A percentile compares a stretch with the other conserved stretches of the same genome.
These are phyloP conservation scores for Tanacetum coccineum DNA, from an alignment of 129 eudicot genomes.

Conservation along the genomic window DNA sequence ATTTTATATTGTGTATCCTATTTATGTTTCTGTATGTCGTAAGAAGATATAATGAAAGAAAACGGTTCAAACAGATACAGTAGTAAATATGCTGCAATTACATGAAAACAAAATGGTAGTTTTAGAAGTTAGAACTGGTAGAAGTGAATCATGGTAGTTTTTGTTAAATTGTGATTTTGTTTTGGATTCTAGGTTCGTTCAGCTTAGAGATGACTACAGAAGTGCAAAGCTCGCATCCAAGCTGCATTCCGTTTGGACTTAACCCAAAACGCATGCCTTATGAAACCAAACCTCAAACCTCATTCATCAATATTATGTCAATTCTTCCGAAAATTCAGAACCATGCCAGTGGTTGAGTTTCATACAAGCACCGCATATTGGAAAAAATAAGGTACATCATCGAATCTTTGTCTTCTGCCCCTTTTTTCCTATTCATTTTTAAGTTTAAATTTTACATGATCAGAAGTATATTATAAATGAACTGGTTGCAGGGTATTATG, in stretches of 20 bases:
- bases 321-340: too few relatives aligned
- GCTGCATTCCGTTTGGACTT: constrained; percentile 63
- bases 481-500: too few relatives aligned
- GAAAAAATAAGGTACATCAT: too few relatives aligned
- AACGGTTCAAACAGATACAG: neutral
- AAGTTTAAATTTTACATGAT: too few relatives aligned
- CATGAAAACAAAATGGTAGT: neutral
- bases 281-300: neutral
- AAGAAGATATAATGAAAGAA: constrained; percentile 9
- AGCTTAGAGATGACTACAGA: constrained; percentile 81
- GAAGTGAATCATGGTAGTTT: constrained; percentile 4
- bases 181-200: constrained; percentile 52
- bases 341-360: too few relatives aligned
- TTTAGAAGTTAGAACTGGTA: neutral
- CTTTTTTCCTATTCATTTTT: too few relatives aligned
- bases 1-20: neutral
- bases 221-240: constrained; percentile 72
- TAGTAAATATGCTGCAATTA: neutral
- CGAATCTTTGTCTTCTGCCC: too few relatives aligned
- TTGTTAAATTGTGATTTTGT: neutral
- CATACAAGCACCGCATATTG: too few relatives aligned
- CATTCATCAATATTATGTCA: too few relatives aligned
- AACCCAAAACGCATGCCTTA: constrained; percentile 23
- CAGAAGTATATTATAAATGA: too few relatives aligned
- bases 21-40: neutral